phyloP scores from a whole-genome alignment of 2,329 filamentous ascomycete genomes.

The Beauveria sp. region DNA sequence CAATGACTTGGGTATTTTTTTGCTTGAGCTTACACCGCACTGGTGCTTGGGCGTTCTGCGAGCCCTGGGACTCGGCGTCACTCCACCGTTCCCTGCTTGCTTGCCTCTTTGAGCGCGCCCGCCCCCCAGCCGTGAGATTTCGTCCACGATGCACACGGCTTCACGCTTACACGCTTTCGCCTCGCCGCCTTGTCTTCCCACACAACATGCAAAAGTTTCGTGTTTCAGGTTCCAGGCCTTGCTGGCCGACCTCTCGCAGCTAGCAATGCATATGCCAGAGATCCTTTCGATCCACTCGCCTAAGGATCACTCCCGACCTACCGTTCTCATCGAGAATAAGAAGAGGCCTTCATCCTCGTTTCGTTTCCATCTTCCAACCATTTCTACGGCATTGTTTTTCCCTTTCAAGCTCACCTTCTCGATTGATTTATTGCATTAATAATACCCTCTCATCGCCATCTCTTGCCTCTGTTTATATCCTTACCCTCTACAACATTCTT shows the following conservation, averaged over 20 bases:
- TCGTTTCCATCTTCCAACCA: slow-evolving; percentile 19
- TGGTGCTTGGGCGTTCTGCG: background rate
- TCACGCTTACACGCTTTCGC: slow-evolving; percentile 6
- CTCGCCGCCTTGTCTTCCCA: background rate
- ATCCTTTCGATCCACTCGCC: slow-evolving; percentile 5
- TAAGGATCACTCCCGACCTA: slow-evolving; percentile 4
- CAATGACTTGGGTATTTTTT: background rate
- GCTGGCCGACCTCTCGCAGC: background rate
- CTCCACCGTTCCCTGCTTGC: background rate
- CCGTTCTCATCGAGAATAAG: slow-evolving; percentile 19
- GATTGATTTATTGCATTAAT: background rate
- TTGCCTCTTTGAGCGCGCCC: slow-evolving; percentile 4
- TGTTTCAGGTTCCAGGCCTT: slow-evolving; percentile 11
- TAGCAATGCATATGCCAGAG: background rate
- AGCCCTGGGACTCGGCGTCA: background rate
- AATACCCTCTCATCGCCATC: background rate
- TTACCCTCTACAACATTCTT: background rate
- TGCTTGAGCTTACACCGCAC: background rate
- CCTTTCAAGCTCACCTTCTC: slow-evolving; percentile 7
- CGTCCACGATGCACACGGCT: slow-evolving; percentile 6
- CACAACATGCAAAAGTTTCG: background rate
- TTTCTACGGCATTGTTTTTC: slow-evolving; percentile 10
- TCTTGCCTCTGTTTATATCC: background rate
- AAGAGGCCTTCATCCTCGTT: slow-evolving; percentile 20
- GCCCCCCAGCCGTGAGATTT: background rate